Base-by-base conservation (phyloP, 2,329 filamentous ascomycete species). In the Exophiala xenobiotica region DNA sequence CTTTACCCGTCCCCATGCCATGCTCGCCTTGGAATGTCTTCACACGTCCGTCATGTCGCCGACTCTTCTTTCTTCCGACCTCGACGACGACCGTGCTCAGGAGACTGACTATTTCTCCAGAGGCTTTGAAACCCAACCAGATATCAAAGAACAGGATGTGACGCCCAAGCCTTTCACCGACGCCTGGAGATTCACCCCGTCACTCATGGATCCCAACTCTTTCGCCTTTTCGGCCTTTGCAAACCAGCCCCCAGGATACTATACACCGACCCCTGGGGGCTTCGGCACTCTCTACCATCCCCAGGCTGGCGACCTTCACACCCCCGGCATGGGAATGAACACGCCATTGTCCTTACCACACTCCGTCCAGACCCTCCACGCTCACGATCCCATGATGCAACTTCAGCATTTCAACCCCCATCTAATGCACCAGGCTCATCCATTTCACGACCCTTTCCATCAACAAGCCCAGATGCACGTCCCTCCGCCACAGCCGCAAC, bases 241-340 rank as follows among this genome's bases (percentile, higher is more conserved):
- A 58, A 89, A 88, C 69, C 87, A 91, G 58, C 81, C 86, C 39
- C 81, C 87, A 12, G 88, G 86, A 11, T 93, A 93, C 70, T 96
- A 95, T 70, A 91, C 90, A 6, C 88, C 91, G 2, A 95, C 89
- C 1, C 87, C 90, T 2, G 88, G 87, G 57, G 87, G 87, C 39
- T 86, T 84, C 57, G 89, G 87, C 65, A 87, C 87, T 14, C 72
- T 92, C 59, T 95, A 90, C 65, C 89, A 95, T 66, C 82, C 80
- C 45, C 88, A 91, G 68, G 87, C 89, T 29, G 88, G 89, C 44
- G 90, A 96, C 69, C 77, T 96, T 49, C 90, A 95, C 68, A 95
- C 90, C 1, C 90, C 90, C 3, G 84, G 81, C 24, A 76, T 91
- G 63, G 81, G 81, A 33, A 76, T 92, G 56, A 83, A 85, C 37